Base-by-base conservation (phyloP, 2,329 filamentous ascomycete genomes). In the Ilyonectria robusta region DNA sequence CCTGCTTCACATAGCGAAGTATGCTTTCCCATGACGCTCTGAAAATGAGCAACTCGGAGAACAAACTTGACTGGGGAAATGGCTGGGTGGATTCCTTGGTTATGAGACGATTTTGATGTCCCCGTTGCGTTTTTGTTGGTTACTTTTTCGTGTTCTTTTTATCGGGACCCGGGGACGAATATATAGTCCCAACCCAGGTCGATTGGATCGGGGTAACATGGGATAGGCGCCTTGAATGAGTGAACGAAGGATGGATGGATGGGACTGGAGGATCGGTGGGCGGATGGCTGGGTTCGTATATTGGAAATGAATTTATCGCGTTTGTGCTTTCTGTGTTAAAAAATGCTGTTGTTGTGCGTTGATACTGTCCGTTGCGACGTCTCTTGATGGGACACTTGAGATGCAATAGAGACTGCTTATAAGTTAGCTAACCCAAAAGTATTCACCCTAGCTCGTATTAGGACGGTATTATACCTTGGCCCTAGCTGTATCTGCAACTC, bases 301-400 rank as follows among this genome's bases (percentile, higher is more conserved):
- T 59, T 47, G 60, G 62, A 46, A 69, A 65, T 31, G 59, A 59
- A 68, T 68, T 66, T 15, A 67, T 62, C 26, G 66, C 59, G 65
- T 62, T 60, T 62, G 47, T 15, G 15, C 35, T 48, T 55, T 2
- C 33, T 29, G 13, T 40, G 10, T 29, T 37, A 21, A 19, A 51
- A 51, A 6, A 19, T 54, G 23, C 42, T 48, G 19, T 8, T 42
- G 40, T 17, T 8, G 15, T 42, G 40, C 6, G 8, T n/a, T 42
- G 8, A 6, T 17, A 3, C n/a, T 9, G 17, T 42, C 11, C 17
- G 40, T 42, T 42, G 8, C 17, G 4, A 42, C 8, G 40, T n/a
- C n/a, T 42, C 40, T n/a, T n/a, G 15, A 42, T 8, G 40, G n/a
- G 40, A 42, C 40, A 8, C 15, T 42, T 42, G 17, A n/a, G 15